Evolutionary conservation across 2,329 filamentous ascomycete genomes (phyloP), one percentile per base, ranked within the genome.

Genomic region (Coniochaeta sp.): DNA sequence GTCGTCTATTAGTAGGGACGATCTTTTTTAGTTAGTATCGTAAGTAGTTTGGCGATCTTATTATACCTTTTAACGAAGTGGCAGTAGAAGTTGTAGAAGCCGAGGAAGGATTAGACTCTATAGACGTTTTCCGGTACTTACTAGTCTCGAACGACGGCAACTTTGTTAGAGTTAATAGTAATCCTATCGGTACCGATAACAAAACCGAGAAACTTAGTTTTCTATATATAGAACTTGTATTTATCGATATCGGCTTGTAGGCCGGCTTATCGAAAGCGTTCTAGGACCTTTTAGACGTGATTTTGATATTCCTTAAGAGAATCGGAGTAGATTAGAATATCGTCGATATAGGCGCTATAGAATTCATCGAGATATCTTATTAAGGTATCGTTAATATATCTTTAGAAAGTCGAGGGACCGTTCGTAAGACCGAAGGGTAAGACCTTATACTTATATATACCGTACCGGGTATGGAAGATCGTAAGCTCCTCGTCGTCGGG

Each of bases 311-410:
- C 33, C 22, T 52, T 26, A 3, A 42, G 3, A 3, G 3, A 42
- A 8, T 52, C 40, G 26, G 28, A 55, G 20, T 45, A 55, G 13
- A 53, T 55, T 47, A n/a, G n/a, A n/a, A n/a, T n/a, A n/a, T n/a
- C n/a, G n/a, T n/a, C n/a, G n/a, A n/a, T n/a, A n/a, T n/a, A n/a
- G n/a, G n/a, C n/a, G n/a, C n/a, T n/a, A n/a, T n/a, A n/a, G n/a
- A n/a, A n/a, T n/a, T n/a, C n/a, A n/a, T n/a, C n/a, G n/a, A n/a
- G n/a, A n/a, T n/a, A n/a, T n/a, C n/a, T n/a, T n/a, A n/a, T n/a
- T n/a, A n/a, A n/a, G n/a, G n/a, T n/a, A n/a, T n/a, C n/a, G n/a
- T n/a, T n/a, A n/a, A n/a, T n/a, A n/a, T n/a, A n/a, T n/a, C n/a
- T n/a, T n/a, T n/a, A n/a, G n/a, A n/a, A n/a, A n/a, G n/a, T n/a